Evolutionary conservation across 805 yeast species (phyloP).

Genomic region (Ascoidea rubescens): DNA sequence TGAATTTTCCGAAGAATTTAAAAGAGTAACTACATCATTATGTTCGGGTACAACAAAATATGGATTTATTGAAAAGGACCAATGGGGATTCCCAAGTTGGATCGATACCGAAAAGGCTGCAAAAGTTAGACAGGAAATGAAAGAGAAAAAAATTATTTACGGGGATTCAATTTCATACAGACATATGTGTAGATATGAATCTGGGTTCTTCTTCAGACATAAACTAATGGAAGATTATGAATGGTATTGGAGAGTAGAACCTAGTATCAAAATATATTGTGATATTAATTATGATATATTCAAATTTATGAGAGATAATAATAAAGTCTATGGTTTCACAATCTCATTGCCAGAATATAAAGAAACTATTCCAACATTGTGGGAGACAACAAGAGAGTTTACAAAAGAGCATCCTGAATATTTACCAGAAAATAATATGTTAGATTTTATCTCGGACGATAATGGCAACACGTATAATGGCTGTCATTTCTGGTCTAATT

Average conservation of each 20-base stretch:
- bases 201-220: slow-evolving; percentile 81
- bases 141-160: slow-evolving; percentile 36
- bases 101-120: slow-evolving; percentile 62
- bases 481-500: slow-evolving; percentile 89
- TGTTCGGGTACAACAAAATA: slow-evolving; percentile 68
- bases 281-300: slow-evolving; percentile 73
- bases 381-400: slow-evolving; percentile 59
- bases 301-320: slow-evolving; percentile 68
- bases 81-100: slow-evolving; percentile 82
- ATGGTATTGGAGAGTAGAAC: slow-evolving; percentile 94
- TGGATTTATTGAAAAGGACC: slow-evolving; percentile 70
- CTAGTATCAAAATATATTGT: slow-evolving; percentile 67
- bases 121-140: slow-evolving; percentile 37
- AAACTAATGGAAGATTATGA: slow-evolving; percentile 62
- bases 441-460: slow-evolving; percentile 61
- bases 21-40: slow-evolving; percentile 45
- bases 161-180: slow-evolving; percentile 60
- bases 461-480: slow-evolving; percentile 60
- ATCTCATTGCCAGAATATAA: slow-evolving; percentile 65
- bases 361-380: slow-evolving; percentile 60
- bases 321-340: slow-evolving; percentile 64
- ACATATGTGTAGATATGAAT: slow-evolving; percentile 88
- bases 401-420: slow-evolving; percentile 44
- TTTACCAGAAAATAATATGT: slow-evolving; percentile 44
- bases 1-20: slow-evolving; percentile 73